phyloP scores from a whole-genome alignment of 2,329 filamentous ascomycete species.

The Phyllosticta paracitricarpa region DNA sequence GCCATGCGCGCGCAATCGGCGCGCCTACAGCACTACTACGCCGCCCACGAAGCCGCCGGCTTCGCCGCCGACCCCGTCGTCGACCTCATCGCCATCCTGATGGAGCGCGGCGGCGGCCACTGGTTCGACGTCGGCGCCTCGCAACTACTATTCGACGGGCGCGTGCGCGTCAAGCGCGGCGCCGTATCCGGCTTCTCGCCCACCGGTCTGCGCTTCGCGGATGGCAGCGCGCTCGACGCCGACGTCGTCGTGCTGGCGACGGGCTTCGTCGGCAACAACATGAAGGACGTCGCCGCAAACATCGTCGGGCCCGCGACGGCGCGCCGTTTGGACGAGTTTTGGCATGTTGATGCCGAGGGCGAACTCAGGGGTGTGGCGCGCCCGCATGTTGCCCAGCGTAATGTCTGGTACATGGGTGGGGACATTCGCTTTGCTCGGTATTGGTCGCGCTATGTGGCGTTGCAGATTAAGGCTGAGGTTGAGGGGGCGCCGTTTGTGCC shows the following conservation, averaged over 20 bases:
- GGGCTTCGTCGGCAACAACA: conserved; percentile 36
- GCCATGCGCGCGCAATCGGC: conserved; percentile 19
- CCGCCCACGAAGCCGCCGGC: conserved; percentile 32
- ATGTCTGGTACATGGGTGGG: conserved; percentile 37
- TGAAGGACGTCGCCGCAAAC: conserved; percentile 27
- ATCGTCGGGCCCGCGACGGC: conserved; percentile 34
- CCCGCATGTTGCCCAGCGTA: conserved; percentile 22
- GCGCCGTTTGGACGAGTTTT: conserved; percentile 34
- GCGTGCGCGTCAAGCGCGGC: conserved; percentile 37
- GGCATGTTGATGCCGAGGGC: conserved; percentile 37
- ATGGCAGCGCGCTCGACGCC: conserved; percentile 33
- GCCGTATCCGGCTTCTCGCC: conserved; percentile 27
- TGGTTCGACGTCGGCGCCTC: conserved; percentile 39
- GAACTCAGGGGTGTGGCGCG: conserved; percentile 35
- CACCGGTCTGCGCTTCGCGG: conserved; percentile 33
- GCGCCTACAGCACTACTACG: conserved; percentile 28
- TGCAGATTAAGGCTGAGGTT: conserved; percentile 36
- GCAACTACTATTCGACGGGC: conserved; percentile 32
- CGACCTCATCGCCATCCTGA: conserved; percentile 26
- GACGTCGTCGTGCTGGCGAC: conserved; percentile 40
- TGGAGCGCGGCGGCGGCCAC: conserved; percentile 36
- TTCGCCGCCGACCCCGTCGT: conserved; percentile 32
- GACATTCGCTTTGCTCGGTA: conserved; percentile 38
- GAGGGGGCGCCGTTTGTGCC: conserved; percentile 16
- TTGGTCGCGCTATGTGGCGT: conserved; percentile 34